Conservation (phyloP, 2,329 filamentous ascomycete species). For the Talaromyces piceae region DNA sequence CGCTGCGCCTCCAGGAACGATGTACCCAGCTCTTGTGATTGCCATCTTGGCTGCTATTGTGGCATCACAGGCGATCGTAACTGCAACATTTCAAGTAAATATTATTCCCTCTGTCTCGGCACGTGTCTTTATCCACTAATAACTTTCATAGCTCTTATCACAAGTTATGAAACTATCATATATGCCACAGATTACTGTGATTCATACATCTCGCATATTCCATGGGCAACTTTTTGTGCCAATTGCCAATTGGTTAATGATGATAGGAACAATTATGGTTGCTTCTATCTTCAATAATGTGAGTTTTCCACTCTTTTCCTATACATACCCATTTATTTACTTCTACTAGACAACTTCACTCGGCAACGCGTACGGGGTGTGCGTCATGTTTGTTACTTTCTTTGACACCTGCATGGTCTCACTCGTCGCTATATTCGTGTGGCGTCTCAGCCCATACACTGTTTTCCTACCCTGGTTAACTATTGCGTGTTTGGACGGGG, state of each 20-base stretch:
- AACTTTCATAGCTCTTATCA: conserved; percentile 41
- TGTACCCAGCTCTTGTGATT: conserved; percentile 61
- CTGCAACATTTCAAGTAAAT: conserved; percentile 59
- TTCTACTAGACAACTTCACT: conserved; percentile 53
- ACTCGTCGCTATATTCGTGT: conserved; percentile 64
- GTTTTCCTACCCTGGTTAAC: conserved; percentile 56
- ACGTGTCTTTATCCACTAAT: not conserved
- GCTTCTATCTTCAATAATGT: conserved; percentile 64
- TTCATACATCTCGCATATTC: conserved; percentile 62
- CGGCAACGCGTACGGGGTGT: conserved; percentile 70
- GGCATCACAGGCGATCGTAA: conserved; percentile 72
- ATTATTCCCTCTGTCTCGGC: not conserved
- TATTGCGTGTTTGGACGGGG: conserved; percentile 59
- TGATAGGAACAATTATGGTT: conserved; percentile 65
- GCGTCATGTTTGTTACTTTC: conserved; percentile 72
- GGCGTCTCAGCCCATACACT: conserved; percentile 54
- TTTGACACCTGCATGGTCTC: conserved; percentile 69
- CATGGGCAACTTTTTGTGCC: conserved; percentile 72
- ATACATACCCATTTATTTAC: not conserved
- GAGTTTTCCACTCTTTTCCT: not conserved
- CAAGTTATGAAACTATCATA: conserved; percentile 68
- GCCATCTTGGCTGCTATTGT: conserved; percentile 56
- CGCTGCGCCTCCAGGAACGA: conserved; percentile 56
- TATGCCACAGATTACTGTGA: conserved; percentile 66
- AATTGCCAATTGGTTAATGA: conserved; percentile 66